A percentile compares a stretch with the other conserved stretches of the same genome.
Evolutionary conservation across 2,329 filamentous ascomycete species (phyloP).

Genomic region (Blastomyces percursus): DNA sequence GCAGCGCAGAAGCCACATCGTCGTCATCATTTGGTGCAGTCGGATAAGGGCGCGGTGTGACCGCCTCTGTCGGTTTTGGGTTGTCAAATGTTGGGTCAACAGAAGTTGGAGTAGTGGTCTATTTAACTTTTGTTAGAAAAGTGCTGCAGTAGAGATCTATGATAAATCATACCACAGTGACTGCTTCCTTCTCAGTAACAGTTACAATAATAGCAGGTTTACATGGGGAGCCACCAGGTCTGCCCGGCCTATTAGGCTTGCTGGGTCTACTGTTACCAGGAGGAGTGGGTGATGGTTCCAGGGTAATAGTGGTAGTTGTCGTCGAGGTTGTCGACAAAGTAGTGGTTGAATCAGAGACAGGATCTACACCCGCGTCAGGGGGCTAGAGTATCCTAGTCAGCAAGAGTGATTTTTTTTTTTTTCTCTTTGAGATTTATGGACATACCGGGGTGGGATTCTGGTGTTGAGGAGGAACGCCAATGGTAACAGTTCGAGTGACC

Average conservation of each 20-base stretch:
- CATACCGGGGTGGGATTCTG: not conserved
- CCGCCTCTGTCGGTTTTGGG: not conserved
- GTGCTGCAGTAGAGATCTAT: not conserved
- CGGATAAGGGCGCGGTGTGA: not conserved
- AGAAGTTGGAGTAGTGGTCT: conserved; percentile 2
- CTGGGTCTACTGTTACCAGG: conserved; percentile 1
- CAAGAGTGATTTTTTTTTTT: not conserved
- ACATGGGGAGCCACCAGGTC: not conserved
- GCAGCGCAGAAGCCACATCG: not conserved
- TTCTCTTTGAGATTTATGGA: not conserved
- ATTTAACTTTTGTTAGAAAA: not conserved
- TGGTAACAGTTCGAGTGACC: conserved; percentile 30
- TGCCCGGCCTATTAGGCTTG: conserved; percentile 1
- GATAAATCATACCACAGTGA: conserved; percentile 19
- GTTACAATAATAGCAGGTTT: conserved; percentile 19
- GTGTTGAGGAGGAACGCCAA: conserved; percentile 19
- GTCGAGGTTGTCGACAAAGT: conserved; percentile 22
- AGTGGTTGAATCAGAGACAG: conserved; percentile 16
- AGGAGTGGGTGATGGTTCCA: conserved; percentile 6
- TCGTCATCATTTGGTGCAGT: not conserved
- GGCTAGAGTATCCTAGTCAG: not conserved
- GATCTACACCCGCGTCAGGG: not conserved
- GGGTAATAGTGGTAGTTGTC: conserved; percentile 18
- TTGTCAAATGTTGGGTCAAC: not conserved
- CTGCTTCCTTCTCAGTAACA: conserved; percentile 26